A percentile compares a stretch with the other conserved stretches of the same genome.
These are phyloP conservation scores for Auriscalpium vulgare DNA, from an alignment of 768 basidiomycete genomes.

Conservation along the genomic window DNA sequence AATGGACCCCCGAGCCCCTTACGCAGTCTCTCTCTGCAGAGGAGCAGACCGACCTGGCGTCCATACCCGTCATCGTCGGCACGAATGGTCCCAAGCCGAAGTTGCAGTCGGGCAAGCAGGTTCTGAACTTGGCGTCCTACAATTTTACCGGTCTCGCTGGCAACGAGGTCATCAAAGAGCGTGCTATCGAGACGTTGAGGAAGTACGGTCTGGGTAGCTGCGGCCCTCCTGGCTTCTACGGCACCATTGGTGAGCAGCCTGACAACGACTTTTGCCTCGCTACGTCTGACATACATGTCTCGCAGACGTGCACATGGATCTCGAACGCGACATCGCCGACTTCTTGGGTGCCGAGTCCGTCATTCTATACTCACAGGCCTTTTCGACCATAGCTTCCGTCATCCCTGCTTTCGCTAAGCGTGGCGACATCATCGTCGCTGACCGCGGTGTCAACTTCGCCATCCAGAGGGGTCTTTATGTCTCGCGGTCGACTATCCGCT, in stretches of 20 bases:
- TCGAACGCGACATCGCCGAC: slow-evolving; percentile 84
- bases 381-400: slow-evolving; percentile 85
- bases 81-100: slow-evolving; percentile 80
- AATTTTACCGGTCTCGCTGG: slow-evolving; percentile 90
- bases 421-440: slow-evolving; percentile 96
- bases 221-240: slow-evolving; percentile 96
- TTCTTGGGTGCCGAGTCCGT: slow-evolving; percentile 85
- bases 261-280: neutral
- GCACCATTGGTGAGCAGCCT: slow-evolving; percentile 69
- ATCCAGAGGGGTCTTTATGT: slow-evolving; percentile 96
- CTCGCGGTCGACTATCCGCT: slow-evolving; percentile 82
- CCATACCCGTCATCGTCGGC: slow-evolving; percentile 73
- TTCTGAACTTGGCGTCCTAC: slow-evolving; percentile 79
- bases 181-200: slow-evolving; percentile 73
- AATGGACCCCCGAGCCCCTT: slow-evolving; percentile 88
- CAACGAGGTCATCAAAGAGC: slow-evolving; percentile 80
- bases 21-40: slow-evolving; percentile 48
- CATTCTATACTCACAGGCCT: slow-evolving; percentile 92
- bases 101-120: slow-evolving; percentile 63
- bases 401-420: slow-evolving; percentile 98
- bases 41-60: slow-evolving; percentile 62
- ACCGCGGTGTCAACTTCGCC: slow-evolving; percentile 91
- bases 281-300: neutral
- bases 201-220: slow-evolving; percentile 94
- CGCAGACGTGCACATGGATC: slow-evolving; percentile 82